phyloP scores from a whole-genome alignment of 176 grass and related monocot genomes.

The Triticum dicoccoides region DNA sequence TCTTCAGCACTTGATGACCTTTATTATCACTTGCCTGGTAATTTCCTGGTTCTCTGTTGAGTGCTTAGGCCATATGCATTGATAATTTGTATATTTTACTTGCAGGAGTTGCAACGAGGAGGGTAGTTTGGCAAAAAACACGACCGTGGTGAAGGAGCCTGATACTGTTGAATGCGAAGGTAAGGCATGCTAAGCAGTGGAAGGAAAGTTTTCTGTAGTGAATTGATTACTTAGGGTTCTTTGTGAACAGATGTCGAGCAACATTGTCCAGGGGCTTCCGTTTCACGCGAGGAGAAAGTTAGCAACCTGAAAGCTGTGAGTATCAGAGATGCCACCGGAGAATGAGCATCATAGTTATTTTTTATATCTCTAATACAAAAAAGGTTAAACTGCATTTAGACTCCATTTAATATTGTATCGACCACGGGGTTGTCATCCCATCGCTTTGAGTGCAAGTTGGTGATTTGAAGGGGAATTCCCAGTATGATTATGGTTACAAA shows the following conservation, averaged over 20 bases:
- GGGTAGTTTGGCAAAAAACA: conserved; percentile 48
- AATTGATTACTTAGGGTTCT: conserved; percentile 20
- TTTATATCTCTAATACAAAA: background rate
- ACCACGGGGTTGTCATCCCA: background rate
- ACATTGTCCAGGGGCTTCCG: conserved; percentile 75
- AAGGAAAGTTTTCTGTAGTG: background rate
- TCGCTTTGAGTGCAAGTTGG: background rate
- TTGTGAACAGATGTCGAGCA: conserved; percentile 75
- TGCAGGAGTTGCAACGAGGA: conserved; percentile 58
- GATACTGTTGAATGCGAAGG: conserved; percentile 88
- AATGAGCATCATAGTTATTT: background rate
- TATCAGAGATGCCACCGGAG: background rate
- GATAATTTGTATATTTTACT: background rate
- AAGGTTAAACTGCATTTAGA: background rate
- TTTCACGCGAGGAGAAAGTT: conserved; percentile 90
- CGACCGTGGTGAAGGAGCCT: conserved; percentile 44
- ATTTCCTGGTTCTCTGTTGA: background rate
- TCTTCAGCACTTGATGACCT: background rate
- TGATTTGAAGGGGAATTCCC: background rate
- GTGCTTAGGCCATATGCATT: background rate
- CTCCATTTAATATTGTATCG: background rate
- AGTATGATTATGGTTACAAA: conserved; percentile 11
- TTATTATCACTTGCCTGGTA: background rate
- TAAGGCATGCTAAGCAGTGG: conserved; percentile 23
- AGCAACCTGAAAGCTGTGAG: conserved; percentile 93